phyloP scores from a whole-genome alignment of 78 protist species.

The Speleostelium caveatum region DNA sequence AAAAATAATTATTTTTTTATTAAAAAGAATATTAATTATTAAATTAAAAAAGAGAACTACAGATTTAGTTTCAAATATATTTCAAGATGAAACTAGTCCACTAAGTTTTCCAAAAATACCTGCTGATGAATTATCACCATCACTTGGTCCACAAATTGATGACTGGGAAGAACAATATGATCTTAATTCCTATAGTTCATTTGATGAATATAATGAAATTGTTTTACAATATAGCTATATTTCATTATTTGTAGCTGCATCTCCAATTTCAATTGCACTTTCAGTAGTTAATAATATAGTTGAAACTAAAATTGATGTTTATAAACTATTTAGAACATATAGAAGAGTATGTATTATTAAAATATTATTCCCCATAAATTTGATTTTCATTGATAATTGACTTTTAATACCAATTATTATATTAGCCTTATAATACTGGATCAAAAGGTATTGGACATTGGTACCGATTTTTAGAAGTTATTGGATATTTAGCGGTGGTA shows the following conservation, averaged over 20 bases:
- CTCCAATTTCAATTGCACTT: slow-evolving; percentile 82
- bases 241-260: slow-evolving; percentile 80
- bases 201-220: slow-evolving; percentile 36
- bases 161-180: slow-evolving; percentile 41
- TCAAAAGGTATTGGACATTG: slow-evolving; percentile 54
- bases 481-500: slow-evolving; percentile 29
- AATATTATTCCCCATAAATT: neutral
- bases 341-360: slow-evolving; percentile 3
- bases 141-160: too few species aligned
- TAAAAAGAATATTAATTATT: too few species aligned
- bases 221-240: slow-evolving; percentile 78
- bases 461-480: slow-evolving; percentile 2
- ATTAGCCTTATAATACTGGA: slow-evolving; percentile 23
- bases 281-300: slow-evolving; percentile 81
- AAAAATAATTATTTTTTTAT: too few species aligned
- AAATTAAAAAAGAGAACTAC: too few species aligned
- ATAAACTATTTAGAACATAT: slow-evolving; percentile 48
- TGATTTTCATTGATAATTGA: neutral
- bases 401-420: neutral
- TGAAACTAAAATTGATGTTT: slow-evolving; percentile 80
- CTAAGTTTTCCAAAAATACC: too few species aligned
- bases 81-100: too few species aligned
- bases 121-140: too few species aligned
- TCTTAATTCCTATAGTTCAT: neutral
- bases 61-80: too few species aligned